Evolutionary conservation across 495 filamentous ascomycete species (phyloP), one percentile per base, ranked within the genome.

Genomic region (Chlorociboria aeruginascens): DNA sequence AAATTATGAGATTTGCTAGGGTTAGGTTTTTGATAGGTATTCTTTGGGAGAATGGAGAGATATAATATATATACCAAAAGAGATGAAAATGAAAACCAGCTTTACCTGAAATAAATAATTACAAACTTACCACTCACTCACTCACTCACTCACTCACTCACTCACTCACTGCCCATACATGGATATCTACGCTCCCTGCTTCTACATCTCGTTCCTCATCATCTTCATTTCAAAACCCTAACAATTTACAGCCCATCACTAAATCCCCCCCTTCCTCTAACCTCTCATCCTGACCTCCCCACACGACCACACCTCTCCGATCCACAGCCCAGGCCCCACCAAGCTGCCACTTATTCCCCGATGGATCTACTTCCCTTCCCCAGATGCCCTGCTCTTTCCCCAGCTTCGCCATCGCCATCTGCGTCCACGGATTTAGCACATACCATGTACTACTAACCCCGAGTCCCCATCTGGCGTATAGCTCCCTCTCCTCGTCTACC

Each of bases 401-500:
- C 20, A 81, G 56, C 40, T 61, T 64, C 43, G 68, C 67, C 12
- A 68, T 63, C 20, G 59, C 61, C 52, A 69, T 74, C 39, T 78
- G 41, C 9, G 63, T 63, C 46, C 62, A 57, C 16, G 69, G 73
- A 43, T 54, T 64, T 28, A 76, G 39, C 9, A 71, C 61, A 57
- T 80, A 73, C 68, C 70, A 77, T n/a, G 70, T 71, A 3, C 60
- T 67, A 10, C 64, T 66, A 3, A 68, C 49, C 25, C 75, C 74
- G 6, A 83, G 62, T 2, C 79, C 77, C 75, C 76, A 83, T 2
- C 46, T 47, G 0, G 68, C 64, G 58, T 73, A 81, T 1, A 76
- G 59, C 40, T 69, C 63, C 30, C 74, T 63, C 17, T 71, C 61
- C 45, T 63, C 57, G 64, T 83, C 78, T 12, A 76, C 65, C 25